A percentile compares a stretch with the other conserved stretches of the same genome.
These are phyloP conservation scores for Saprolegnia diclina DNA, from an alignment of 352 stramenopile species.

Conservation along the genomic window DNA sequence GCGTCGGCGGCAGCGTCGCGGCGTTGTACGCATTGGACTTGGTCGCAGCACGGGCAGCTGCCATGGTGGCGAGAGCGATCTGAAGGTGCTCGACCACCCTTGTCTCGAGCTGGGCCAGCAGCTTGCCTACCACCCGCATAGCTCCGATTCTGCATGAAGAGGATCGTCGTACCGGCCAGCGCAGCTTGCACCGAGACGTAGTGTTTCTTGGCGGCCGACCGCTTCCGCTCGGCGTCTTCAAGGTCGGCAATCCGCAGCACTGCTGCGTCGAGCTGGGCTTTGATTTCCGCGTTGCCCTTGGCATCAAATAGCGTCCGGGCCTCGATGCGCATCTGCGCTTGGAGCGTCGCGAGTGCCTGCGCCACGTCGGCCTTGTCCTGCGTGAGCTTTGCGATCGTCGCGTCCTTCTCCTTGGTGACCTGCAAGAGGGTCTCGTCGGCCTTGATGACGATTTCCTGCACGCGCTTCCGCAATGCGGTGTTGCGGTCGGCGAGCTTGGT, in stretches of 20 bases:
- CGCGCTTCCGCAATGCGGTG: slow-evolving; percentile 46
- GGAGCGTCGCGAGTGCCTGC: slow-evolving; percentile 35
- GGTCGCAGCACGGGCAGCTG: background rate
- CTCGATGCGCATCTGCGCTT: slow-evolving; percentile 52
- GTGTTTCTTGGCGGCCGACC: slow-evolving; percentile 37
- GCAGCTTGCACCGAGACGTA: slow-evolving; percentile 51
- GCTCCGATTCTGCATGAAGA: background rate
- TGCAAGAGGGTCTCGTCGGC: slow-evolving; percentile 61
- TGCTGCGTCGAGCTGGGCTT: slow-evolving; percentile 38
- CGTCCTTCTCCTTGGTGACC: slow-evolving; percentile 38
- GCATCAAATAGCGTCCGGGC: slow-evolving; percentile 40
- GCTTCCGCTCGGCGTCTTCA: slow-evolving; percentile 47
- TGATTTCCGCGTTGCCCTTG: slow-evolving; percentile 41
- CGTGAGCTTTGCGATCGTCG: slow-evolving; percentile 26
- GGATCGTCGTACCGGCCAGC: slow-evolving; percentile 33
- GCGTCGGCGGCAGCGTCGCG: background rate
- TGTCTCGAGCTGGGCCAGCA: background rate
- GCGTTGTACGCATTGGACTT: slow-evolving; percentile 19
- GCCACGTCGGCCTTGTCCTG: slow-evolving; percentile 55
- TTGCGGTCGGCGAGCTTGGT: slow-evolving; percentile 60
- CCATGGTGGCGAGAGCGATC: slow-evolving; percentile 2
- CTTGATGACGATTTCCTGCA: slow-evolving; percentile 78
- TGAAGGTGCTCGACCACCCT: background rate
- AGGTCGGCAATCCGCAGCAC: slow-evolving; percentile 49
- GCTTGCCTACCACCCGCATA: slow-evolving; percentile 16